phyloP scores from a whole-genome alignment of 306 rosid species.

The Rosa multiflora region DNA sequence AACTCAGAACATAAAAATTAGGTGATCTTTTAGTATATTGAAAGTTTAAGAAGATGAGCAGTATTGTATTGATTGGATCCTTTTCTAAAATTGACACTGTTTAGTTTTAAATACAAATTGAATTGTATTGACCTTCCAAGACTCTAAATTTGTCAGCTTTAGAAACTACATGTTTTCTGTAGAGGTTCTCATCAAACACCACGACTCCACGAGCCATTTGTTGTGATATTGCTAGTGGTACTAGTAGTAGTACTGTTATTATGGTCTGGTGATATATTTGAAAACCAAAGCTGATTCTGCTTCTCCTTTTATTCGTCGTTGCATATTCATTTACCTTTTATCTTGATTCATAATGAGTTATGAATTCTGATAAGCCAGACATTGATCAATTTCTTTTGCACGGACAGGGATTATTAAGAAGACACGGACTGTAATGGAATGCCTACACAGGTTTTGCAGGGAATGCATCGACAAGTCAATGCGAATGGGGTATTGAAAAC shows the following conservation, averaged over 20 bases:
- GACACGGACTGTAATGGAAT: constrained; percentile 97
- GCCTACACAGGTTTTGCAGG: constrained; percentile 96
- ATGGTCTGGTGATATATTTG: neutral
- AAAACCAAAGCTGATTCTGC: neutral
- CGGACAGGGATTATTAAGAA: constrained; percentile 81
- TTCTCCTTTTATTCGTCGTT: neutral
- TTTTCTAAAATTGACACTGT: neutral
- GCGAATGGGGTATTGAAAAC: constrained; percentile 74
- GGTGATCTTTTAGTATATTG: neutral
- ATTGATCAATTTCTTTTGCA: constrained; percentile 11
- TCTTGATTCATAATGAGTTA: neutral
- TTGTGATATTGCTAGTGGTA: neutral
- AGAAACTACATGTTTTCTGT: neutral
- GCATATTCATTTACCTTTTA: neutral
- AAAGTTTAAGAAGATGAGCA: neutral
- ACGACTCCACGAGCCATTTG: constrained; percentile 1
- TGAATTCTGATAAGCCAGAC: constrained; percentile 11
- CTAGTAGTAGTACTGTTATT: neutral
- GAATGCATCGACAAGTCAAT: constrained; percentile 97
- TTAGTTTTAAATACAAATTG: neutral
- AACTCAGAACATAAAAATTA: neutral
- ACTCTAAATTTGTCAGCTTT: neutral
- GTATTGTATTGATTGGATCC: neutral
- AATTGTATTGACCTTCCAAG: neutral
- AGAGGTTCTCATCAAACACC: neutral